Conservation (phyloP, 2,329 filamentous ascomycete genomes). For the Chrysoporthe deuterocubensis region DNA sequence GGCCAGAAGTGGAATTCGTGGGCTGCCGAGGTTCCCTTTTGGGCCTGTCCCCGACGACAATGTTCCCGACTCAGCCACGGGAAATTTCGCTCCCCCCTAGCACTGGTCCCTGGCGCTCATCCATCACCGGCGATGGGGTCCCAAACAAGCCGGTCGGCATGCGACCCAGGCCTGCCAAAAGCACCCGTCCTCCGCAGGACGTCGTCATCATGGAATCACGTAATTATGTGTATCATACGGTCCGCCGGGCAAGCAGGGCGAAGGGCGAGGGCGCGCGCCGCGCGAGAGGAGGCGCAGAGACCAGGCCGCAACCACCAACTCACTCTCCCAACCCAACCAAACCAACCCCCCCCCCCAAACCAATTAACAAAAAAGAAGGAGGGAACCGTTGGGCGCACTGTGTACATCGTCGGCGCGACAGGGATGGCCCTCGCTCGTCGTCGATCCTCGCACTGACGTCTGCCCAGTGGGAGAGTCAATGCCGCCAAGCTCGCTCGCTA, state of each 20-base stretch:
- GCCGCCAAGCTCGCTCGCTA: constrained; percentile 17
- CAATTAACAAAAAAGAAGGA: background rate
- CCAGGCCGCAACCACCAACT: background rate
- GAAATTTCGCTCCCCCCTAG: constrained; percentile 9
- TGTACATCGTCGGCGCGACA: constrained; percentile 15
- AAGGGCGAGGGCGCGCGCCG: background rate
- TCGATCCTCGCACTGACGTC: constrained; percentile 25
- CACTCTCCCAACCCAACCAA: too few species aligned
- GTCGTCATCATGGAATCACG: background rate
- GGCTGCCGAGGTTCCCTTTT: constrained; percentile 11
- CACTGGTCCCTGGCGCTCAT: background rate
- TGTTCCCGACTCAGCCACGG: background rate
- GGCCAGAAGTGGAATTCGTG: constrained; percentile 11
- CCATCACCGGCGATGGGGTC: background rate
- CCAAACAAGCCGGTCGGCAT: background rate
- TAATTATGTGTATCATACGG: too few species aligned
- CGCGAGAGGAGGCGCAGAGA: background rate
- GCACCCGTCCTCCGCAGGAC: background rate
- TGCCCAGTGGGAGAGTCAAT: constrained; percentile 15
- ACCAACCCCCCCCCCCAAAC: too few species aligned
- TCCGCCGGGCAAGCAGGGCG: too few species aligned
- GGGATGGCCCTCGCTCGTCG: constrained; percentile 5
- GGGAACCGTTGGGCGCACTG: constrained; percentile 19
- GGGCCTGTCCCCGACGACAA: constrained; percentile 8
- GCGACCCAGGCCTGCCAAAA: background rate